phyloP scores from a whole-genome alignment of 2,329 filamentous ascomycete genomes.

The Botryotinia convoluta region DNA sequence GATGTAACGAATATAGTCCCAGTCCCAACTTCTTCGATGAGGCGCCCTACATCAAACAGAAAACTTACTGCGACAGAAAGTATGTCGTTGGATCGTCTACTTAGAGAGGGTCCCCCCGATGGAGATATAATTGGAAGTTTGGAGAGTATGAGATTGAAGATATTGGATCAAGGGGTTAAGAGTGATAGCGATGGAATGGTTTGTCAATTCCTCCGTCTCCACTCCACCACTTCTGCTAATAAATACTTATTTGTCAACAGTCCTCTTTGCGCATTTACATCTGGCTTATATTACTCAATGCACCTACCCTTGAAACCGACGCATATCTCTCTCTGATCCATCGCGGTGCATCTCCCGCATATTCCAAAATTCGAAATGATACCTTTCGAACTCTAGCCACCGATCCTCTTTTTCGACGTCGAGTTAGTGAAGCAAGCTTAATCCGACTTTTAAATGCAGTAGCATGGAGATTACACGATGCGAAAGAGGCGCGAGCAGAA shows the following conservation, averaged over 20 bases:
- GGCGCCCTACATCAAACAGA: slow-evolving; percentile 47
- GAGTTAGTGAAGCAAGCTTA: slow-evolving; percentile 91
- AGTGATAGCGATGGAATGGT: slow-evolving; percentile 81
- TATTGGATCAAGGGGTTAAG: slow-evolving; percentile 73
- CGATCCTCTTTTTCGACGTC: slow-evolving; percentile 92
- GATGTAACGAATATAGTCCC: slow-evolving; percentile 55
- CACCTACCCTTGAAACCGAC: slow-evolving; percentile 79
- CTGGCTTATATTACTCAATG: slow-evolving; percentile 91
- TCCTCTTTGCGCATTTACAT: slow-evolving; percentile 92
- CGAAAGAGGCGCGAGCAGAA: slow-evolving; percentile 47
- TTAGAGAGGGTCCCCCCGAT: slow-evolving; percentile 75
- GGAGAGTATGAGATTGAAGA: slow-evolving; percentile 69
- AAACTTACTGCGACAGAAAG: slow-evolving; percentile 52
- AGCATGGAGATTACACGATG: slow-evolving; percentile 89
- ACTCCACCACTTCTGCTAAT: slow-evolving; percentile 14
- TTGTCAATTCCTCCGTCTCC: slow-evolving; percentile 33
- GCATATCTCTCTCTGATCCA: slow-evolving; percentile 87
- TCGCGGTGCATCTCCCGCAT: slow-evolving; percentile 88
- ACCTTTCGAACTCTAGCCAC: slow-evolving; percentile 96
- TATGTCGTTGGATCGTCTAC: slow-evolving; percentile 67
- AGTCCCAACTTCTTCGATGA: slow-evolving; percentile 42
- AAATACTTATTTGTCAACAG: slow-evolving; percentile 46
- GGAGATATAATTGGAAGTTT: slow-evolving; percentile 66
- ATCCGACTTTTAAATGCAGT: slow-evolving; percentile 93
- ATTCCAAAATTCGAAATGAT: slow-evolving; percentile 97